phyloP scores from a whole-genome alignment of 169 alveolate genomes.

The Plasmodium inui region DNA sequence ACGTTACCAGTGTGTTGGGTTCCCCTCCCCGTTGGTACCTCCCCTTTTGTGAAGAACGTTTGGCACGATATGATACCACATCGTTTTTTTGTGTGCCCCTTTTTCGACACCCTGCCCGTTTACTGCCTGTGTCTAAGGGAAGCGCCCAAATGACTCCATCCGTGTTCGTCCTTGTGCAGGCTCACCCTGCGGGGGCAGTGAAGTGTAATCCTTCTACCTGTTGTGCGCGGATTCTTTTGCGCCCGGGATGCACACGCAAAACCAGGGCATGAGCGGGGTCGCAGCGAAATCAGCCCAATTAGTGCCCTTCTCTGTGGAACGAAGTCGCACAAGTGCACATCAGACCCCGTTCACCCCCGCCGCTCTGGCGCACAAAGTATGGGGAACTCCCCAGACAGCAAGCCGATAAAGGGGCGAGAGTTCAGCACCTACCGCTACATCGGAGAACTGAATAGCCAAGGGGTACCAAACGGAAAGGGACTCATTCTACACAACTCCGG shows the following conservation, averaged over 20 bases:
- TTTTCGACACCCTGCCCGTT: background rate
- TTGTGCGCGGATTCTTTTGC: background rate
- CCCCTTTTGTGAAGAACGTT: background rate
- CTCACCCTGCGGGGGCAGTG: background rate
- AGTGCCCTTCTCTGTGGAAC: background rate
- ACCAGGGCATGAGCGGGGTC: background rate
- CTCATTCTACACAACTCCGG: constrained; percentile 38
- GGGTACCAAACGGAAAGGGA: constrained; percentile 41
- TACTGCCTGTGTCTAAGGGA: background rate
- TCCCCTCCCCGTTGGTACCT: background rate
- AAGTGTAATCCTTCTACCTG: background rate
- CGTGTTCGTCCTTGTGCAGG: background rate
- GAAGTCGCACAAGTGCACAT: background rate
- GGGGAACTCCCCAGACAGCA: constrained; percentile 16
- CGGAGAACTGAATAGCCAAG: constrained; percentile 30
- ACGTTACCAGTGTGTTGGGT: background rate
- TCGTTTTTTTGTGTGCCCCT: background rate
- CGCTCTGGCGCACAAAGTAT: background rate
- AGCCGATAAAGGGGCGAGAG: background rate
- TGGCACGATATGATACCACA: background rate
- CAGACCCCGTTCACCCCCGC: background rate
- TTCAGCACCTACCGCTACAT: constrained; percentile 12
- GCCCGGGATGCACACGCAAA: background rate
- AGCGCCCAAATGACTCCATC: background rate
- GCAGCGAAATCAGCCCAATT: no score